Base-by-base conservation (phyloP, 176 grass and related monocot genomes). In the Puccinellia tenuiflora region DNA sequence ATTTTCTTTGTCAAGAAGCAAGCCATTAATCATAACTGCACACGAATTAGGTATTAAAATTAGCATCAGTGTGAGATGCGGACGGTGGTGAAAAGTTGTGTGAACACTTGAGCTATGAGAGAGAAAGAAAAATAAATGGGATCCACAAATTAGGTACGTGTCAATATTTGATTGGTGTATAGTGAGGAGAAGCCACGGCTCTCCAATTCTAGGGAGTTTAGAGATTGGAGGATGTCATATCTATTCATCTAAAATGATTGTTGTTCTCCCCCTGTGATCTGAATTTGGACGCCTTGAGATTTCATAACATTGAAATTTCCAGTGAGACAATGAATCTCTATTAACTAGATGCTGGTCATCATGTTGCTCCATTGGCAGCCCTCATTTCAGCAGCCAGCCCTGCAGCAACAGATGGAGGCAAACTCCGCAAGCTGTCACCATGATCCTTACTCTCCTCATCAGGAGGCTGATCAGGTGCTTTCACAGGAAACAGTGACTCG, bases 361-460 rank as follows among this genome's bases (percentile, higher is more conserved):
- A 85, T 68, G 82, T 50, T 63, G 76, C 67, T 85, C 87, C 73
- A 86, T 70, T 39, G 92, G 12, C 79, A 74, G 86, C 92, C 90
- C 90, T 95, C 87, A 80, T 85, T 88, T 98, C 86, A 86, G 96
- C 96, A 75, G 96, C 92, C 33, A 95, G 55, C 34, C 96, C 89
- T 40, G 96, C 92, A 50, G 96, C 96, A 80, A 95, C 91, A 50
- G 87, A 87, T 45, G 96, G 90, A n/a, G 90, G 85, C 37, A 93
- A 87, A 91, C 90, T 79, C 62, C 92, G 83, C 54, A 98, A 81
- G 40, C 89, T 88, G 75, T 71, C 85, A 24, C 22, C 75, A 12
- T 85, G 71, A 74, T 60, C 38, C 43, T 87, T 64, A 66, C 83
- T 56, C 12, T 45, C 87, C 20, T 75, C 78, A 90, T 88, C 85